Percentiles rank a stretch among this genome's conserved stretches.
These are phyloP conservation scores for Cladosporium sp. DNA, from an alignment of 2,329 filamentous ascomycete species.

Conservation along the genomic window DNA sequence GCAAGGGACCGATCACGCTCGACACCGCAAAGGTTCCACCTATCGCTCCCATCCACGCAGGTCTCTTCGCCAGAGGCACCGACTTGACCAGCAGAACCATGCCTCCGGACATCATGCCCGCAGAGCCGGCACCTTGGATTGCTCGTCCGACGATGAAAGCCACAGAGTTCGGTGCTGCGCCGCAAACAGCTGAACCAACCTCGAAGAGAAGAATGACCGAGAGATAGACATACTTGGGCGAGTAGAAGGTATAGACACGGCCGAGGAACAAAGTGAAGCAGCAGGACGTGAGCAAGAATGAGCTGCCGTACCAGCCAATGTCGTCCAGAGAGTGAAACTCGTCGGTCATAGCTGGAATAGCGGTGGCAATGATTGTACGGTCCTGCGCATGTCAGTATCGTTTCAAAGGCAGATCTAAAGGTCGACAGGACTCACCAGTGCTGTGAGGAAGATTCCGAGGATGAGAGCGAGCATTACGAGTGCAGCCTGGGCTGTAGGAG, in stretches of 20 bases:
- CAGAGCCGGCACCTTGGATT: constrained; percentile 36
- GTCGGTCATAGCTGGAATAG: constrained; percentile 35
- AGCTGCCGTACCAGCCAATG: constrained; percentile 35
- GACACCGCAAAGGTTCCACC: constrained; percentile 34
- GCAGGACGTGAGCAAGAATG: constrained; percentile 40
- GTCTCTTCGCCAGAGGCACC: constrained; percentile 35
- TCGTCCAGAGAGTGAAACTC: constrained; percentile 37
- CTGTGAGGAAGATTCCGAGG: constrained; percentile 23
- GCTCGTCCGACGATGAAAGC: constrained; percentile 38
- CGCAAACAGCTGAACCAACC: constrained; percentile 52
- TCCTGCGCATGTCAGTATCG: constrained; percentile 13
- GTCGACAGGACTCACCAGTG: constrained; percentile 13
- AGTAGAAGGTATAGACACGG: constrained; percentile 42
- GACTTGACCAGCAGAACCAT: constrained; percentile 41
- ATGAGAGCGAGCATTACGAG: constrained; percentile 23
- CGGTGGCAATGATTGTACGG: constrained; percentile 31
- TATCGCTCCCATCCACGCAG: constrained; percentile 33
- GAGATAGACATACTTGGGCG: constrained; percentile 34
- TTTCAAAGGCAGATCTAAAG: background rate
- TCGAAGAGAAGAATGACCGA: constrained; percentile 44
- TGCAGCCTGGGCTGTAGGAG: constrained; percentile 13
- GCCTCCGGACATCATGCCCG: constrained; percentile 30
- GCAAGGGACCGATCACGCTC: constrained; percentile 37
- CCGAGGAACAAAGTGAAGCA: constrained; percentile 43
- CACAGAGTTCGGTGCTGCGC: constrained; percentile 29